phyloP scores from a whole-genome alignment of 1,139 yeast species.

The Yamadazyma oceani region DNA sequence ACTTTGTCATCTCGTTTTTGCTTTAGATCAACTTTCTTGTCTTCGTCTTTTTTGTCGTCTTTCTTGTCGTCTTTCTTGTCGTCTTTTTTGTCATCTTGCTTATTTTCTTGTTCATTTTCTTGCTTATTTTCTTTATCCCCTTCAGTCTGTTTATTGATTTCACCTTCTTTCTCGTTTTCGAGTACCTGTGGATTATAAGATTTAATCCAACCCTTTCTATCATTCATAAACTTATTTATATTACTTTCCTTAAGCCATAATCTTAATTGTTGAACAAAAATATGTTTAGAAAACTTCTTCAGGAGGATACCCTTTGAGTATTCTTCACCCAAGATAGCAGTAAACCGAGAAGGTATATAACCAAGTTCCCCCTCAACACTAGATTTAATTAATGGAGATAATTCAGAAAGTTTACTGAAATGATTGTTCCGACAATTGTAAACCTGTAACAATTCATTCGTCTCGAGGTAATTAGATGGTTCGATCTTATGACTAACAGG shows the following conservation, averaged over 20 bases:
- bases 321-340: conserved; percentile 30
- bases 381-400: conserved; percentile 27
- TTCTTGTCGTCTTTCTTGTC: background rate
- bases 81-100: background rate
- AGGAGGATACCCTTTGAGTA: conserved; percentile 28
- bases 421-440: conserved; percentile 37
- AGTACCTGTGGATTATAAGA: conserved; percentile 26
- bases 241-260: conserved; percentile 29
- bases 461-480: conserved; percentile 8
- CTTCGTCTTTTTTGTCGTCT: background rate
- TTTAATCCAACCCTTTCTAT: conserved; percentile 26
- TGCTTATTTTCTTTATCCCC: conserved; percentile 17
- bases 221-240: conserved; percentile 20
- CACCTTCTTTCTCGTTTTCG: conserved; percentile 9
- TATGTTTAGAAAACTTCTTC: conserved; percentile 23
- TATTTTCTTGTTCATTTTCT: conserved; percentile 17
- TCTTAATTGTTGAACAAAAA: conserved; percentile 32
- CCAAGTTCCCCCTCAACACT: conserved; percentile 41
- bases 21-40: too few relatives aligned
- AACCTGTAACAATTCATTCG: conserved; percentile 25
- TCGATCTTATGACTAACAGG: conserved; percentile 16
- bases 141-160: conserved; percentile 8
- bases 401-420: conserved; percentile 23
- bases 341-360: conserved; percentile 34
- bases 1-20: background rate